Evolutionary conservation across 352 stramenopile genomes (phyloP).

Genomic region (Pythium scleroteichum): DNA sequence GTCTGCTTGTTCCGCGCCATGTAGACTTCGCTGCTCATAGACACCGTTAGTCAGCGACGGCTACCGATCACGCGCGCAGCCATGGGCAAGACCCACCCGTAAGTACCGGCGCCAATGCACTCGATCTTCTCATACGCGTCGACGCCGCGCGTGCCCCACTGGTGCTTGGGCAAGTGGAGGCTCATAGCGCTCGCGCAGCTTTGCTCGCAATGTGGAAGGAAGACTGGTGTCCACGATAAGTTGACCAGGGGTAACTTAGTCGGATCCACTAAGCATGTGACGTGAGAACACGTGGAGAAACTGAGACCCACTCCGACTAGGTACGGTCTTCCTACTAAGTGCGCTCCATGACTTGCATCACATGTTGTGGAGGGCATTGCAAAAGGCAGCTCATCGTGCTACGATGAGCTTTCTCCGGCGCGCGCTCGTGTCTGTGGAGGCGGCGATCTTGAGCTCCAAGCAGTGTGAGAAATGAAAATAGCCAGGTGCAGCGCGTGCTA

Average conservation of each 20-base stretch:
- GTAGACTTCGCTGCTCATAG: slow-evolving; percentile 71
- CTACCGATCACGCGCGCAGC: not conserved
- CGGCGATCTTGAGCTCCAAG: slow-evolving; percentile 78
- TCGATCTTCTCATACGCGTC: slow-evolving; percentile 89
- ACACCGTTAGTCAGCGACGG: not conserved
- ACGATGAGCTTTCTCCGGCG: slow-evolving; percentile 77
- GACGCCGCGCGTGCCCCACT: slow-evolving; percentile 82
- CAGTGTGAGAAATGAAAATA: slow-evolving; percentile 49
- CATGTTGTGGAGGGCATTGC: not conserved
- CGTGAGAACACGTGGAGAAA: slow-evolving; percentile 11
- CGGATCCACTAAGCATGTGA: not conserved
- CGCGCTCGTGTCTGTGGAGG: slow-evolving; percentile 71
- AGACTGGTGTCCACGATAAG: slow-evolving; percentile 1
- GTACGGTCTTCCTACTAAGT: slow-evolving; percentile 16
- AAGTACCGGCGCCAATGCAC: slow-evolving; percentile 89
- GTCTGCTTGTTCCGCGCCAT: slow-evolving; percentile 88
- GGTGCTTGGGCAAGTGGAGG: slow-evolving; percentile 82
- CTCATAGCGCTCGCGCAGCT: slow-evolving; percentile 46
- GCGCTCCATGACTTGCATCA: slow-evolving; percentile 12
- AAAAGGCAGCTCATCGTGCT: not conserved
- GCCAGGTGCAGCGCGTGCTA: too few relatives aligned
- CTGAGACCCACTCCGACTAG: not conserved
- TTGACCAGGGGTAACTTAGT: slow-evolving; percentile 17
- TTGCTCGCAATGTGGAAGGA: slow-evolving; percentile 1
- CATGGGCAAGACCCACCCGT: slow-evolving; percentile 65